Percentiles rank a stretch among this genome's conserved stretches.
Conservation (phyloP, 768 basidiomycete genomes). For the Asterophora parasitica region DNA sequence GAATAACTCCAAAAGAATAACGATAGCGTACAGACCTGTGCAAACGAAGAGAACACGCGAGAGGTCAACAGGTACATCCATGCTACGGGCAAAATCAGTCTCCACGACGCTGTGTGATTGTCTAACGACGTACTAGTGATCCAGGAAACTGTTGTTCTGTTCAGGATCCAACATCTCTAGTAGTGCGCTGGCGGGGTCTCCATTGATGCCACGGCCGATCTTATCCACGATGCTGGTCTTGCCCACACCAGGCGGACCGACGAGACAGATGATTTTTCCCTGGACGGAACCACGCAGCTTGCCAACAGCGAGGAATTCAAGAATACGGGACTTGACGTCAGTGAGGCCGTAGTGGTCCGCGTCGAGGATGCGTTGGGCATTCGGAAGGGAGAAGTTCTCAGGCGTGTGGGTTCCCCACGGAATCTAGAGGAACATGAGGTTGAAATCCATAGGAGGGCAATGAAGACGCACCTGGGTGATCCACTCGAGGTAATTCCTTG, state of each 20-base stretch:
- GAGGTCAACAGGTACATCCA: constrained; percentile 95
- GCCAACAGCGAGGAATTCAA: constrained; percentile 94
- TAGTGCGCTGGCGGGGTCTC: constrained; percentile 87
- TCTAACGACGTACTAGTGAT: constrained; percentile 76
- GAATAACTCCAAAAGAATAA: background rate
- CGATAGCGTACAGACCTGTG: constrained; percentile 38
- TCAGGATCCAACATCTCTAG: constrained; percentile 94
- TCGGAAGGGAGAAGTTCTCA: constrained; percentile 86
- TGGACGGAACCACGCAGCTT: constrained; percentile 91
- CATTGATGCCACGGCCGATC: constrained; percentile 86
- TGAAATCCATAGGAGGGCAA: background rate
- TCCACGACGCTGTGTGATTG: constrained; percentile 2
- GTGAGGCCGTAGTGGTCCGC: constrained; percentile 93
- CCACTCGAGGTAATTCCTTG: constrained; percentile 93
- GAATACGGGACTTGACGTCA: constrained; percentile 89
- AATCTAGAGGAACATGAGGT: constrained; percentile 42
- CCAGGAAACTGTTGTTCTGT: constrained; percentile 91
- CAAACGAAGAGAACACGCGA: constrained; percentile 97
- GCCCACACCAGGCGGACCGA: constrained; percentile 96
- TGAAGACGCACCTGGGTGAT: constrained; percentile 58
- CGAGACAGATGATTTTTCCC: constrained; percentile 96
- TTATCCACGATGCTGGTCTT: constrained; percentile 98
- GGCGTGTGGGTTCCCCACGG: constrained; percentile 95
- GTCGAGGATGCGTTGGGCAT: constrained; percentile 81
- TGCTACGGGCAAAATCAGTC: constrained; percentile 40